Evolutionary conservation across 2,329 filamentous ascomycete genomes (phyloP).

Genomic region (Acephala macrosclerotiorum): DNA sequence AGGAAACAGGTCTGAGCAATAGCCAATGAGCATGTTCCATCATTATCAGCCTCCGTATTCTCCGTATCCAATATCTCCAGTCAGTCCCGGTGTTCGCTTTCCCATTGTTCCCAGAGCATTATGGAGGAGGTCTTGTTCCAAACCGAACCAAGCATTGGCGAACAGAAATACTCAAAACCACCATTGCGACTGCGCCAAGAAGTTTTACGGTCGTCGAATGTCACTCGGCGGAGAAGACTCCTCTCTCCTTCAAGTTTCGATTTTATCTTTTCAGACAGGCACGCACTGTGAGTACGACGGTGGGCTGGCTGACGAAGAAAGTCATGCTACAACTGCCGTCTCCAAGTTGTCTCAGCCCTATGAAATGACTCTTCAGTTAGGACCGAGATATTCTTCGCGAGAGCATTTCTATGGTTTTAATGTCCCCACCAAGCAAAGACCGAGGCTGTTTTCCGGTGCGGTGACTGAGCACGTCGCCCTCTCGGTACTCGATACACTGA

Average conservation of each 20-base stretch:
- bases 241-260: background rate
- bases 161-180: background rate
- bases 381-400: constrained; percentile 10
- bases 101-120: background rate
- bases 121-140: background rate
- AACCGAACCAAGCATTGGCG: background rate
- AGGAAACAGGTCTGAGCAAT: background rate
- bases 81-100: background rate
- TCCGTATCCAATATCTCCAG: background rate
- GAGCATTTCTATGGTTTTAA: background rate
- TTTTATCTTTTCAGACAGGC: background rate
- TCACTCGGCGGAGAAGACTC: background rate
- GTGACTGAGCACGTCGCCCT: background rate
- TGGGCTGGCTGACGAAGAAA: constrained; percentile 2
- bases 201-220: background rate
- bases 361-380: constrained; percentile 8
- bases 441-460: background rate
- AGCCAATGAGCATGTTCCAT: background rate
- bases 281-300: background rate
- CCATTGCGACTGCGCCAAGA: background rate
- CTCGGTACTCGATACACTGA: constrained; percentile 13
- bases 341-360: constrained; percentile 37
- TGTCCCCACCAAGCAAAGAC: background rate
- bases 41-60: too few species aligned
- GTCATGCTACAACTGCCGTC: constrained; percentile 27